Percentiles rank a stretch among this genome's conserved stretches.
Evolutionary conservation across 2,329 filamentous ascomycete species (phyloP).

Genomic region (Bipolaris cookei): DNA sequence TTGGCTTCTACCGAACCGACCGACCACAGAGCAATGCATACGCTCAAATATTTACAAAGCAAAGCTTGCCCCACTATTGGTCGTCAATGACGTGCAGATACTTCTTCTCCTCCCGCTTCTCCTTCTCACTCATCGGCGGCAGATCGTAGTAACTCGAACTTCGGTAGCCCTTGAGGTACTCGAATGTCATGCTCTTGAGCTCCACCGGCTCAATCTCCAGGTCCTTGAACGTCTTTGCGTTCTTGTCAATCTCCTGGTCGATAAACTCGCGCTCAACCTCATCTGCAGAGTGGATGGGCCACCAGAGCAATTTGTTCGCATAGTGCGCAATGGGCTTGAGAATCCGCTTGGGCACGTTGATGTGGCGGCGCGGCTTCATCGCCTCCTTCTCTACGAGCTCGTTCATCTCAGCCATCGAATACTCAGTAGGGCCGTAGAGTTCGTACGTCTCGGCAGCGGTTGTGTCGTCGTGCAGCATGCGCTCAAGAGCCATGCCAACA

Average conservation of each 20-base stretch:
- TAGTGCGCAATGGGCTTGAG: slow-evolving; percentile 76
- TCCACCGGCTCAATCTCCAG: slow-evolving; percentile 89
- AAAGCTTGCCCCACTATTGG: slow-evolving; percentile 40
- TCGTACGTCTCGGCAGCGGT: slow-evolving; percentile 92
- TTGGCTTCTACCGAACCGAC: slow-evolving; percentile 35
- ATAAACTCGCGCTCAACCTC: slow-evolving; percentile 91
- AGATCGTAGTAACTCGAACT: slow-evolving; percentile 89
- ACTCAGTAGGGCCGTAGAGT: slow-evolving; percentile 91
- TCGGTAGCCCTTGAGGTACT: slow-evolving; percentile 93
- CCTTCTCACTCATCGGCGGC: slow-evolving; percentile 90
- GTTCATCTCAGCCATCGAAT: slow-evolving; percentile 86
- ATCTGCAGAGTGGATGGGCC: slow-evolving; percentile 81
- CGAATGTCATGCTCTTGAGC: slow-evolving; percentile 84
- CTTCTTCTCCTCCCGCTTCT: slow-evolving; percentile 94
- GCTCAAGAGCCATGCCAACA: slow-evolving; percentile 85
- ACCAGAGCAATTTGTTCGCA: slow-evolving; percentile 87
- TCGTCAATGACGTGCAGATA: slow-evolving; percentile 79
- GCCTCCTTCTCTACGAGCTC: slow-evolving; percentile 91
- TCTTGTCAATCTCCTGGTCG: slow-evolving; percentile 87
- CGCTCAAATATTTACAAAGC: slow-evolving; percentile 39
- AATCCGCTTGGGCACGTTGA: slow-evolving; percentile 85
- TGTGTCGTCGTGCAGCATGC: slow-evolving; percentile 87
- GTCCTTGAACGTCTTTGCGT: slow-evolving; percentile 94
- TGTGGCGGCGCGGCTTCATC: slow-evolving; percentile 83
- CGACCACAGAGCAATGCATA: slow-evolving; percentile 19